Evolutionary conservation across 2,329 filamentous ascomycete species (phyloP).

Genomic region (Colletotrichum theobromicola): DNA sequence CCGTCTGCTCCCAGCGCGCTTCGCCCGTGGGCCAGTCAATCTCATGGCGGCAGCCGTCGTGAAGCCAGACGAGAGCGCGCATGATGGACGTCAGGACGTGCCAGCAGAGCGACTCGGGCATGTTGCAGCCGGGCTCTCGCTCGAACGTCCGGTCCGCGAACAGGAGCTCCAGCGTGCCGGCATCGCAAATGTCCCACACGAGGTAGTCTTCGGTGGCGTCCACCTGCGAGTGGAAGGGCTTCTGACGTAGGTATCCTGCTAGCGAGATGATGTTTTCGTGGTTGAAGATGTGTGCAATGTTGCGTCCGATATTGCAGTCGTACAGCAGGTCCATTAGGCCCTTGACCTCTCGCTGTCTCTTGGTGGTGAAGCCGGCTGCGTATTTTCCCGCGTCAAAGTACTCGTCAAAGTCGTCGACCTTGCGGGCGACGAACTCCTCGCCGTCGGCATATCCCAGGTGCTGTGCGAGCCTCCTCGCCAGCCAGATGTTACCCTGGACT

Average conservation of each 20-base stretch:
- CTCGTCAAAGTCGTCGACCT: slow-evolving; percentile 23
- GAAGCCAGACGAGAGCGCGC: slow-evolving; percentile 56
- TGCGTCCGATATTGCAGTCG: slow-evolving; percentile 30
- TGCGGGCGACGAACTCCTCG: slow-evolving; percentile 37
- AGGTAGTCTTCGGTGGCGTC: slow-evolving; percentile 35
- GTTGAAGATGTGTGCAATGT: slow-evolving; percentile 44
- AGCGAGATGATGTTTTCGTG: slow-evolving; percentile 56
- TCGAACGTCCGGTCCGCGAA: slow-evolving; percentile 32
- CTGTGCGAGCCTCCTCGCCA: slow-evolving; percentile 35
- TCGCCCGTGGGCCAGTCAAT: slow-evolving; percentile 10
- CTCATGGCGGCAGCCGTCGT: slow-evolving; percentile 47
- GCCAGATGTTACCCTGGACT: slow-evolving; percentile 32
- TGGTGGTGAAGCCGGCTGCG: slow-evolving; percentile 9
- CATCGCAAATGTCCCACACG: slow-evolving; percentile 59
- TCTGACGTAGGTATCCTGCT: slow-evolving; percentile 37
- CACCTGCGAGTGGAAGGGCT: slow-evolving; percentile 21
- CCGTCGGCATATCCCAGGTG: slow-evolving; percentile 18
- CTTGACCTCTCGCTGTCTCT: slow-evolving; percentile 24
- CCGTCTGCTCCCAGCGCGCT: slow-evolving; percentile 24
- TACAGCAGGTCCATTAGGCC: slow-evolving; percentile 32
- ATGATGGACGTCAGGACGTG: slow-evolving; percentile 55
- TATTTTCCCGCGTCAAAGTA: slow-evolving; percentile 5
- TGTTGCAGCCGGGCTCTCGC: slow-evolving; percentile 32
- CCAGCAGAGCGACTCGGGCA: slow-evolving; percentile 61
- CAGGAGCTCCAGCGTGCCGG: slow-evolving; percentile 51